These are phyloP conservation scores for Pueraria montana DNA, from an alignment of 306 rosid genomes.

Conservation along the genomic window DNA sequence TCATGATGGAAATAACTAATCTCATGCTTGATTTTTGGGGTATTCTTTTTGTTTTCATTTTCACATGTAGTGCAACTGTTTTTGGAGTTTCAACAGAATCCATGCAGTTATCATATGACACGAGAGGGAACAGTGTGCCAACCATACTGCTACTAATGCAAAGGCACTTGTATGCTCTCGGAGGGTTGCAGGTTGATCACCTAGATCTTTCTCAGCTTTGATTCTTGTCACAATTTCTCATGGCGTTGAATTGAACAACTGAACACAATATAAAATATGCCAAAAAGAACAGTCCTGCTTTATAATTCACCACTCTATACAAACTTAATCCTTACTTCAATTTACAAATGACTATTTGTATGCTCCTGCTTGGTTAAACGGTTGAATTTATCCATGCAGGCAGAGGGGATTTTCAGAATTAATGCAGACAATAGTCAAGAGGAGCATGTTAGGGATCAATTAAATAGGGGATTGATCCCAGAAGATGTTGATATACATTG, in stretches of 20 bases:
- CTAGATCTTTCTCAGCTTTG: conserved; percentile 1
- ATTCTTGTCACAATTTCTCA: not conserved
- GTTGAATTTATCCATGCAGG: conserved; percentile 60
- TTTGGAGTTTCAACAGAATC: conserved; percentile 97
- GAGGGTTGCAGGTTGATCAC: conserved; percentile 81
- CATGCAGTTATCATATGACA: conserved; percentile 86
- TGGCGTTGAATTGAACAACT: not conserved
- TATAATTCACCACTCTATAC: not conserved
- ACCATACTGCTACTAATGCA: conserved; percentile 93
- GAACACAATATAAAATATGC: conserved; percentile 16
- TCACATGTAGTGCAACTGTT: conserved; percentile 73
- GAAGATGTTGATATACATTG: conserved; percentile 86
- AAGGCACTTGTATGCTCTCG: conserved; percentile 74
- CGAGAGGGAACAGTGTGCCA: conserved; percentile 94
- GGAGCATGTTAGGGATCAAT: conserved; percentile 80
- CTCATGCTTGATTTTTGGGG: conserved; percentile 15
- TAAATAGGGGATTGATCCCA: conserved; percentile 82
- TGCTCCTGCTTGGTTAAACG: conserved; percentile 39
- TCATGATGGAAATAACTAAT: conserved; percentile 1
- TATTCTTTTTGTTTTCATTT: conserved; percentile 29
- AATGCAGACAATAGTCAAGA: conserved; percentile 85
- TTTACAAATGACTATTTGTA: not conserved
- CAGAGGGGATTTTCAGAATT: conserved; percentile 93
- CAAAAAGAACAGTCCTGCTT: conserved; percentile 7
- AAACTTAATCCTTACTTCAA: not conserved